Conservation (phyloP, 1,284 basidiomycete genomes). For the Melanopsichium pennsylvanicum region DNA sequence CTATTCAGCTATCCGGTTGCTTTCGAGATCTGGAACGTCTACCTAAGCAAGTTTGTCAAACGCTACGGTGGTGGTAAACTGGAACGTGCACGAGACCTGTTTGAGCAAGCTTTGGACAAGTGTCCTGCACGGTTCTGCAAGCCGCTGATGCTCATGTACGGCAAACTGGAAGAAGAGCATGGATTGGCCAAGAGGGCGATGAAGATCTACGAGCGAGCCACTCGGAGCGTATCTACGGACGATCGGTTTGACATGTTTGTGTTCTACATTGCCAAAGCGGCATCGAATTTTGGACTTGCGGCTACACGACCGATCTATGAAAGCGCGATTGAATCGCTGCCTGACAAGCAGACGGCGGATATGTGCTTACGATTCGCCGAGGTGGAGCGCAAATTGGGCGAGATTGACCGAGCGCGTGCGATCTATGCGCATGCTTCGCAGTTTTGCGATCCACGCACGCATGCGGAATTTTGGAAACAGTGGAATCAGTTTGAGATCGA, state of each 20-base stretch:
- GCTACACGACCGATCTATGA: constrained; percentile 97
- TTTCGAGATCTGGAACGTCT: constrained; percentile 99
- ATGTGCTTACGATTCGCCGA: constrained; percentile 96
- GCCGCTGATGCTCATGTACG: constrained; percentile 93
- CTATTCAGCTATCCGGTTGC: constrained; percentile 97
- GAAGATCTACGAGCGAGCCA: constrained; percentile 93
- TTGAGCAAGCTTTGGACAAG: constrained; percentile 96
- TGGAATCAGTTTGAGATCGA: constrained; percentile 98
- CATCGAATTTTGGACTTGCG: constrained; percentile 93
- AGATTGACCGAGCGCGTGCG: constrained; percentile 94
- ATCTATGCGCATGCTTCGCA: constrained; percentile 97
- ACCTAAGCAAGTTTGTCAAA: constrained; percentile 94
- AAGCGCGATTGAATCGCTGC: constrained; percentile 89
- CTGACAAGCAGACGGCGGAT: constrained; percentile 92
- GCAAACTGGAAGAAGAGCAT: constrained; percentile 90
- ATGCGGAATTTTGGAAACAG: constrained; percentile 90
- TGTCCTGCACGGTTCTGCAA: constrained; percentile 95
- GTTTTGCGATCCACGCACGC: constrained; percentile 90
- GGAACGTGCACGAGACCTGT: constrained; percentile 92
- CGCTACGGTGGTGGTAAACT: constrained; percentile 93
- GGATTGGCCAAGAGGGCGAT: constrained; percentile 95
- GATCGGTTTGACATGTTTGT: constrained; percentile 98
- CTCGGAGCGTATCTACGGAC: constrained; percentile 81
- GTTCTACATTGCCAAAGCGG: constrained; percentile 92
- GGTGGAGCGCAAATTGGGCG: constrained; percentile 95